phyloP scores from a whole-genome alignment of 164 flowering plant species.

The Amborella trichopoda region DNA sequence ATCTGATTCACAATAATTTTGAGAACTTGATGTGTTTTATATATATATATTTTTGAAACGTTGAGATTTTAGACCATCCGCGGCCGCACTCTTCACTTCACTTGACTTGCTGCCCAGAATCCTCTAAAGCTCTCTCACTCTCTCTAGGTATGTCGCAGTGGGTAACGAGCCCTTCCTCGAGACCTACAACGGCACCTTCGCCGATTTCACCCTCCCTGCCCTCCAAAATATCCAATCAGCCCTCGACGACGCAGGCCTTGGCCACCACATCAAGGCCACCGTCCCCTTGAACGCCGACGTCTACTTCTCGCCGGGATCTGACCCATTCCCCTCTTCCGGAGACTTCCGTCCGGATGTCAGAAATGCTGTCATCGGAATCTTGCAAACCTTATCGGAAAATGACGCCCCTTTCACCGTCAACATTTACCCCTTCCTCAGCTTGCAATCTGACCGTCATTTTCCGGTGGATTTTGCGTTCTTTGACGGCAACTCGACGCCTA shows the following conservation, averaged over 20 bases:
- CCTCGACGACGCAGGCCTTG: slow-evolving; percentile 38
- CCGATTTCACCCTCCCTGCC: slow-evolving; percentile 47
- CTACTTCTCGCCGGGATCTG: slow-evolving; percentile 51
- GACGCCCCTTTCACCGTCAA: slow-evolving; percentile 79
- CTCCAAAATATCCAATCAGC: slow-evolving; percentile 60
- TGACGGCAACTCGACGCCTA: slow-evolving; percentile 38
- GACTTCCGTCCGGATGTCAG: slow-evolving; percentile 65
- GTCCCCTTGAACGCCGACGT: slow-evolving; percentile 80
- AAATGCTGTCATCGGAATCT: slow-evolving; percentile 39
- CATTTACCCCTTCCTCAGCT: slow-evolving; percentile 89
- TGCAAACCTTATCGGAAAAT: slow-evolving; percentile 37
- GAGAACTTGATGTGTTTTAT: no score
- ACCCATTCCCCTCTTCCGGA: slow-evolving; percentile 81
- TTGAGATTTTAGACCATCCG: no score
- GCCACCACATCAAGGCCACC: slow-evolving; percentile 42
- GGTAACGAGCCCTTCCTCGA: slow-evolving; percentile 80
- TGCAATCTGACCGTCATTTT: slow-evolving; percentile 52
- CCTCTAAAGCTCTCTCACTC: no score
- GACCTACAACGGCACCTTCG: slow-evolving; percentile 56
- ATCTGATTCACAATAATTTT: no score
- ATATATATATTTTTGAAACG: no score
- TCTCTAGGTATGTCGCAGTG: slow-evolving; percentile 76
- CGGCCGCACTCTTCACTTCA: no score
- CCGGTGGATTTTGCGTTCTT: slow-evolving; percentile 88
- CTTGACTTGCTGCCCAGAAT: no score